A percentile compares a stretch with the other conserved stretches of the same genome.
These are phyloP conservation scores for Crucibulum parvulum DNA, from an alignment of 1,284 basidiomycete genomes.

Conservation along the genomic window DNA sequence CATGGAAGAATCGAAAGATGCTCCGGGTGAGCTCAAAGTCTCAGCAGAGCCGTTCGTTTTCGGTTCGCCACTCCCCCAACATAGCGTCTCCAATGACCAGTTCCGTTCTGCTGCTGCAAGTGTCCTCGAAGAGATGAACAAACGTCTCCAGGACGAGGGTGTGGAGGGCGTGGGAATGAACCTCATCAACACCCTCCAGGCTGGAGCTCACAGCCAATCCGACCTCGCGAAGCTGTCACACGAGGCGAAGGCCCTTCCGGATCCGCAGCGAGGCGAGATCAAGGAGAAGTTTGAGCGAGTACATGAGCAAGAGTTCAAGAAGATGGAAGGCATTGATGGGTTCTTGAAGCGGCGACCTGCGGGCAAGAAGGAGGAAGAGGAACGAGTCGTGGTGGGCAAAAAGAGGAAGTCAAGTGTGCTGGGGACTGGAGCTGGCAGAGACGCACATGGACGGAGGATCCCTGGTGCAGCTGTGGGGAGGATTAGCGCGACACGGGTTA, in stretches of 20 bases:
- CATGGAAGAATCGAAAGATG: not conserved
- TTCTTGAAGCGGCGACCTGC: constrained; percentile 56
- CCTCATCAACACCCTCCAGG: constrained; percentile 43
- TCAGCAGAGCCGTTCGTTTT: constrained; percentile 65
- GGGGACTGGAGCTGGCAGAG: constrained; percentile 23
- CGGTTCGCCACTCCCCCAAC: constrained; percentile 70
- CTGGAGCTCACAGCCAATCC: constrained; percentile 21
- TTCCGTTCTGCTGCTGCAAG: constrained; percentile 67
- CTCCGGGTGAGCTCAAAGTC: constrained; percentile 9
- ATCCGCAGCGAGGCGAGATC: constrained; percentile 31
- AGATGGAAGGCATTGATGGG: constrained; percentile 81
- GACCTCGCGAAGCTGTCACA: constrained; percentile 17
- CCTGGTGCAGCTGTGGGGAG: constrained; percentile 29
- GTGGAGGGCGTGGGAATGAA: constrained; percentile 48
- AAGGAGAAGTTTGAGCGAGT: constrained; percentile 61
- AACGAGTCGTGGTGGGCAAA: constrained; percentile 45
- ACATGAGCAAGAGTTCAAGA: constrained; percentile 69
- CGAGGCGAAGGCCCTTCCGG: constrained; percentile 37
- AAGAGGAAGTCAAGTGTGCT: constrained; percentile 53
- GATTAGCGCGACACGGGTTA: constrained; percentile 53
- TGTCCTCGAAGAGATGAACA: constrained; percentile 82
- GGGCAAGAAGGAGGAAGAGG: constrained; percentile 48
- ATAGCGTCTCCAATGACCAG: constrained; percentile 63
- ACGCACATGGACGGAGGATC: constrained; percentile 18
- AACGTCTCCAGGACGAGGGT: constrained; percentile 60